Evolutionary conservation across 352 stramenopile species (phyloP).

Genomic region (Elongisporangium undulatum): DNA sequence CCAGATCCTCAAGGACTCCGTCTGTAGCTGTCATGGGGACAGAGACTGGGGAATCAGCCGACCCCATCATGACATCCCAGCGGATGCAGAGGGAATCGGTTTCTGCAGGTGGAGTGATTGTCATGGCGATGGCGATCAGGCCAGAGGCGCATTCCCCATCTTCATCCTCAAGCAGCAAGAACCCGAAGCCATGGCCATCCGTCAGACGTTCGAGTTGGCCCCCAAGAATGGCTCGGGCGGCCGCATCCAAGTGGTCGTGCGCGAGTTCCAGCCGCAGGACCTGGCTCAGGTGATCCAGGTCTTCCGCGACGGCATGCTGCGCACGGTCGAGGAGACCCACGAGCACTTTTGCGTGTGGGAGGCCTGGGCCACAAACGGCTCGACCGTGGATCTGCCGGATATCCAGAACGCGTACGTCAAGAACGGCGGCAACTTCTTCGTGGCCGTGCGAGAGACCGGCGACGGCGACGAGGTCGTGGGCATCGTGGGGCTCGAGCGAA

Average conservation of each 20-base stretch:
- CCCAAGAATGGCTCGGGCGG: neutral
- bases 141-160: neutral
- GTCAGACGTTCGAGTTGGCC: neutral
- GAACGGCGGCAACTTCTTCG: constrained; percentile 35
- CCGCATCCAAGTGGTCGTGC: constrained; percentile 10
- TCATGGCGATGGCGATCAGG: neutral
- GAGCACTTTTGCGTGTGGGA: neutral
- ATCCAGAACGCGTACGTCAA: constrained; percentile 27
- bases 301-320: constrained; percentile 23
- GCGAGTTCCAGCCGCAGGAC: constrained; percentile 14
- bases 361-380: neutral
- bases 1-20: no score
- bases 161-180: neutral
- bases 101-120: neutral
- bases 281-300: constrained; percentile 17
- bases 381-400: constrained; percentile 13
- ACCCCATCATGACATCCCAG: no score
- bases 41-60: no score
- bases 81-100: neutral
- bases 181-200: neutral
- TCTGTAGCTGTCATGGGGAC: no score
- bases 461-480: constrained; percentile 12
- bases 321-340: neutral
- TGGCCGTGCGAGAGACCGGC: constrained; percentile 12
- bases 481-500: constrained; percentile 22